Evolutionary conservation across 305 asterid species (phyloP).

Genomic region (Fraxinus baroniana): DNA sequence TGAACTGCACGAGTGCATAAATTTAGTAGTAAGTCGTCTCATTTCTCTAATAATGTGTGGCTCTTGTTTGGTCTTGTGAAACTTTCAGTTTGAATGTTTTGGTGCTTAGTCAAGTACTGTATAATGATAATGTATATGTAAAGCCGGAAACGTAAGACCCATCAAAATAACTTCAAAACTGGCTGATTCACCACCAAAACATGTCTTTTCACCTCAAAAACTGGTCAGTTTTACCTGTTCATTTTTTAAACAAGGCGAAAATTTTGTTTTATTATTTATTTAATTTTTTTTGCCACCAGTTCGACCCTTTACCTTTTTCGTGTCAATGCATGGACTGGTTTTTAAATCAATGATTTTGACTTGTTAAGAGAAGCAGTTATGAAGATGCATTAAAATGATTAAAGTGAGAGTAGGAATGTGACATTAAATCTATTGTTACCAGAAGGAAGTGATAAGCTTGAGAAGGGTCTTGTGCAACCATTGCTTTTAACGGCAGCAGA

Average conservation of each 20-base stretch:
- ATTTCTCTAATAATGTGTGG: neutral
- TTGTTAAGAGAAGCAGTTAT: neutral
- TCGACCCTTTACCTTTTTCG: neutral
- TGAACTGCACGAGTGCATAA: neutral
- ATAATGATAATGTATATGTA: neutral
- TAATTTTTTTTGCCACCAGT: neutral
- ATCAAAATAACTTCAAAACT: neutral
- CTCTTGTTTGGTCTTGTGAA: neutral
- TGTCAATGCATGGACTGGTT: neutral
- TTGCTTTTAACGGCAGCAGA: conserved; percentile 54
- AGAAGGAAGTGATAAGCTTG: conserved; percentile 62
- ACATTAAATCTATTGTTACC: conserved; percentile 24
- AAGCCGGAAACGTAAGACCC: neutral
- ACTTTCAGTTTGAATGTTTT: neutral
- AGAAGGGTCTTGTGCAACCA: conserved; percentile 80
- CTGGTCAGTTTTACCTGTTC: neutral
- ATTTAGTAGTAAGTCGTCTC: neutral
- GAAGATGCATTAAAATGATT: neutral
- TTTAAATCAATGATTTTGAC: neutral
- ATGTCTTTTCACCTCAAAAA: neutral
- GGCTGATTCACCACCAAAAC: neutral
- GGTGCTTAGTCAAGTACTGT: neutral
- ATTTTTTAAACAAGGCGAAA: neutral
- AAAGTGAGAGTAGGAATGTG: conserved; percentile 13
- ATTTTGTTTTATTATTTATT: neutral